Conservation (phyloP, 768 basidiomycete species). For the Omphalotus guepiniiformis region DNA sequence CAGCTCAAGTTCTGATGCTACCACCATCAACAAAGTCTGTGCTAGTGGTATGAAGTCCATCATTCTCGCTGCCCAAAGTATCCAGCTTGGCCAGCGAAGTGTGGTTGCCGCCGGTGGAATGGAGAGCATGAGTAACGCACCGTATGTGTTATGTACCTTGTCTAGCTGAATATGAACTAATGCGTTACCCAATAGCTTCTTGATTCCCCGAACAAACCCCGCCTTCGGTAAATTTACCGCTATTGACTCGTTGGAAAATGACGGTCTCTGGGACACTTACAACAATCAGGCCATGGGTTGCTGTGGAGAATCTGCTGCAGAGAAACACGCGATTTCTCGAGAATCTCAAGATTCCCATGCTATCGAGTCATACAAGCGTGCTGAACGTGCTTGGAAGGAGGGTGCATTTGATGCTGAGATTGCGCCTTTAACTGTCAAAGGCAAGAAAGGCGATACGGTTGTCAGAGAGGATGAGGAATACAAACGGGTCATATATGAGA, state of each 20-base stretch:
- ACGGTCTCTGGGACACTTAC: conserved; percentile 97
- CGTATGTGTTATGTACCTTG: conserved; percentile 53
- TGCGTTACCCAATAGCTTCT: conserved; percentile 50
- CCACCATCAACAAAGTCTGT: conserved; percentile 99
- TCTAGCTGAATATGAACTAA: conserved; percentile 8
- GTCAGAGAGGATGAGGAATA: conserved; percentile 97
- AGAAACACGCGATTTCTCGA: conserved; percentile 78
- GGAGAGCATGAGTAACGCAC: conserved; percentile 99
- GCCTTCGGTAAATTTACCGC: conserved; percentile 86
- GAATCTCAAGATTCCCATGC: conserved; percentile 89
- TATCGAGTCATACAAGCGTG: conserved; percentile 92
- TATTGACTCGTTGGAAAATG: conserved; percentile 82
- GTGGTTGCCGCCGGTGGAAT: conserved; percentile 95
- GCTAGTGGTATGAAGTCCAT: conserved; percentile 96
- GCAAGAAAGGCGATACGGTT: conserved; percentile 89
- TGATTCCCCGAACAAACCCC: conserved; percentile 76
- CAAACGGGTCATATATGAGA: conserved; percentile 94
- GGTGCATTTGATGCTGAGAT: conserved; percentile 87
- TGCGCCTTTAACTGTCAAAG: conserved; percentile 84
- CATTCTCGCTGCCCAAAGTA: conserved; percentile 89
- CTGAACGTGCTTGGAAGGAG: conserved; percentile 84
- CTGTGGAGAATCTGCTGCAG: conserved; percentile 86
- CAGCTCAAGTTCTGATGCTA: conserved; percentile 83
- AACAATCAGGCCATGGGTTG: conserved; percentile 98
- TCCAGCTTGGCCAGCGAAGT: conserved; percentile 78